phyloP scores from a whole-genome alignment of 1,284 basidiomycete species.

The Irpex sp. region DNA sequence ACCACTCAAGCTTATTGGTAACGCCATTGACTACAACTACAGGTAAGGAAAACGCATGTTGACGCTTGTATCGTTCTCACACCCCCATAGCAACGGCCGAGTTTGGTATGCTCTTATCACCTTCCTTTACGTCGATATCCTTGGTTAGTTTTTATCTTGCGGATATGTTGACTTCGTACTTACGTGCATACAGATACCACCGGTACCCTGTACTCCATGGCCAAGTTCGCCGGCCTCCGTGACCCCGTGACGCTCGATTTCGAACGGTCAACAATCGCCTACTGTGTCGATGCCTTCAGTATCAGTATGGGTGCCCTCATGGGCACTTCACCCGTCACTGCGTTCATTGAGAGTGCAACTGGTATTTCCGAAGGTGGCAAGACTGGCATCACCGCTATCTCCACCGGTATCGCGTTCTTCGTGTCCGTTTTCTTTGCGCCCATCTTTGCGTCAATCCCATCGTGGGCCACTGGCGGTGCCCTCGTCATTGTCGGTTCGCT shows the following conservation, averaged over 20 bases:
- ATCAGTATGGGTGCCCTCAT: conserved; percentile 82
- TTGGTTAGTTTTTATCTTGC: conserved; percentile 41
- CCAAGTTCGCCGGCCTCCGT: conserved; percentile 86
- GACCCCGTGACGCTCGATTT: conserved; percentile 86
- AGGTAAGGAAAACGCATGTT: conserved; percentile 17
- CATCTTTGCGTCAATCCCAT: conserved; percentile 84
- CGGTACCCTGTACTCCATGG: conserved; percentile 83
- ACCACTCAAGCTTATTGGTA: conserved; percentile 57
- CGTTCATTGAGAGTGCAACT: conserved; percentile 83
- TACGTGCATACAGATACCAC: conserved; percentile 22
- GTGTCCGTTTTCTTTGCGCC: conserved; percentile 88
- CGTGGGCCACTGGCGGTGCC: conserved; percentile 88
- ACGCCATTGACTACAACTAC: conserved; percentile 59
- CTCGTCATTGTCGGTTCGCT: conserved; percentile 84
- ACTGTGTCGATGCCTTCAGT: conserved; percentile 79
- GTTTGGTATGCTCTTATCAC: conserved; percentile 88
- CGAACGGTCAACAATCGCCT: conserved; percentile 82
- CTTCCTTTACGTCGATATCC: conserved; percentile 88
- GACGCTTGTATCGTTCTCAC: background rate
- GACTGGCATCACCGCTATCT: conserved; percentile 81
- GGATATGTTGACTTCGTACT: background rate
- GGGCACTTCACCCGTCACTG: conserved; percentile 86
- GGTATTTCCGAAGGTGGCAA: conserved; percentile 85
- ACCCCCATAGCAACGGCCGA: conserved; percentile 47
- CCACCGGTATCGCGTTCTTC: conserved; percentile 79